phyloP scores from a whole-genome alignment of 345 rosid species.

The Brassica rapa region DNA sequence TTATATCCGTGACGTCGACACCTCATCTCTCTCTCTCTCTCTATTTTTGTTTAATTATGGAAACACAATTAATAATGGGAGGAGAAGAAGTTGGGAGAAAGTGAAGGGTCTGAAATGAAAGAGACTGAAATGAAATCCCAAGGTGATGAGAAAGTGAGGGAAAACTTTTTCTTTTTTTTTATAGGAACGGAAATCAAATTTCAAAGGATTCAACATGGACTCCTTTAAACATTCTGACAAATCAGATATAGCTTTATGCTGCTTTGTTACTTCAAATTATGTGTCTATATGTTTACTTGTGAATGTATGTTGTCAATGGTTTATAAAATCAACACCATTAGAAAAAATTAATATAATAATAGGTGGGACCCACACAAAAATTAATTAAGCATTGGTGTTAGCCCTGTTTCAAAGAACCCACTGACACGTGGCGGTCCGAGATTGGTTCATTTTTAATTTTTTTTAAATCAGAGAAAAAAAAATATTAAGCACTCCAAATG shows the following conservation, averaged over 20 bases:
- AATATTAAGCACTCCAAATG: no score
- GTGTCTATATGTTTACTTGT: slow-evolving; percentile 39
- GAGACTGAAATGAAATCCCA: slow-evolving; percentile 56
- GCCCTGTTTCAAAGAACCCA: no score
- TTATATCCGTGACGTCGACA: slow-evolving; percentile 37
- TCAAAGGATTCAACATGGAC: slow-evolving; percentile 39
- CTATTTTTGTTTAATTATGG: slow-evolving; percentile 22
- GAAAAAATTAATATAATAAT: no score
- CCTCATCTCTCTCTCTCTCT: slow-evolving; percentile 16
- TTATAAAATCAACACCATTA: slow-evolving; percentile 6
- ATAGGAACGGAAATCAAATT: slow-evolving; percentile 27
- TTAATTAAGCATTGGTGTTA: no score
- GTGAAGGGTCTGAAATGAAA: slow-evolving; percentile 34
- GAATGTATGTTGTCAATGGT: slow-evolving; percentile 10
- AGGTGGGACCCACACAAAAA: no score
- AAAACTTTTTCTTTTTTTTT: no score
- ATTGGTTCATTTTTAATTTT: no score
- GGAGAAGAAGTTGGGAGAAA: slow-evolving; percentile 23
- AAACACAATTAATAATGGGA: neutral
- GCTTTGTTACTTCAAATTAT: slow-evolving; percentile 22
- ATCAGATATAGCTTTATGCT: slow-evolving; percentile 34
- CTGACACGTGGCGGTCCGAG: no score
- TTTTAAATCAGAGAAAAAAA: no score
- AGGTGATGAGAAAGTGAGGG: neutral
- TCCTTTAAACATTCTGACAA: slow-evolving; percentile 34